These are phyloP conservation scores for Trichoderma atrobrunneum DNA, from an alignment of 2,329 filamentous ascomycete genomes.

Conservation along the genomic window DNA sequence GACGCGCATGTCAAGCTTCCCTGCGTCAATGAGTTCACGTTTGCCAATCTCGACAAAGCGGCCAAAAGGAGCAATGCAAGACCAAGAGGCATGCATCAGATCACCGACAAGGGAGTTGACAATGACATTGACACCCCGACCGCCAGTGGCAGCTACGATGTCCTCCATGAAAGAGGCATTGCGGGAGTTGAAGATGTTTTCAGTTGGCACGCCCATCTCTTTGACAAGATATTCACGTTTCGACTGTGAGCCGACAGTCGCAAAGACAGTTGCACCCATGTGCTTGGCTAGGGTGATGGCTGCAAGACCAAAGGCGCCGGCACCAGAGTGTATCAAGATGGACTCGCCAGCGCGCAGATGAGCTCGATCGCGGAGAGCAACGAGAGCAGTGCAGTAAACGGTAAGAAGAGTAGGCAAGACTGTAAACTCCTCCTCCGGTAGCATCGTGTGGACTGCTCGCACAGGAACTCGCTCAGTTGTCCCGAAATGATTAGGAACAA, in stretches of 20 bases:
- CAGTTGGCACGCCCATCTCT: conserved; percentile 27
- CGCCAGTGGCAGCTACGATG: conserved; percentile 24
- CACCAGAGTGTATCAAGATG: conserved; percentile 26
- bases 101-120: conserved; percentile 30
- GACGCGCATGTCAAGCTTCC: conserved; percentile 1
- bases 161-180: conserved; percentile 26
- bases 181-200: conserved; percentile 31
- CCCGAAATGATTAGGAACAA: conserved; percentile 25
- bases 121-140: conserved; percentile 29
- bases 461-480: conserved; percentile 24
- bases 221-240: conserved; percentile 29
- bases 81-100: not conserved
- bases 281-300: conserved; percentile 22
- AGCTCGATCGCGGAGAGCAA: conserved; percentile 26
- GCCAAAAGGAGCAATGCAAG: conserved; percentile 10
- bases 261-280: conserved; percentile 28
- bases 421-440: conserved; percentile 25
- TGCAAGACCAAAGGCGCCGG: conserved; percentile 24
- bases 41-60: conserved; percentile 16
- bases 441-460: conserved; percentile 28
- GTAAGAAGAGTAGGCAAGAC: conserved; percentile 23
- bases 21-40: conserved; percentile 1
- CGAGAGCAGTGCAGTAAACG: conserved; percentile 11
- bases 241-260: conserved; percentile 28
- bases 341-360: conserved; percentile 25